Evolutionary conservation across 768 basidiomycete genomes (phyloP).

Genomic region (Suillus hirtellus): DNA sequence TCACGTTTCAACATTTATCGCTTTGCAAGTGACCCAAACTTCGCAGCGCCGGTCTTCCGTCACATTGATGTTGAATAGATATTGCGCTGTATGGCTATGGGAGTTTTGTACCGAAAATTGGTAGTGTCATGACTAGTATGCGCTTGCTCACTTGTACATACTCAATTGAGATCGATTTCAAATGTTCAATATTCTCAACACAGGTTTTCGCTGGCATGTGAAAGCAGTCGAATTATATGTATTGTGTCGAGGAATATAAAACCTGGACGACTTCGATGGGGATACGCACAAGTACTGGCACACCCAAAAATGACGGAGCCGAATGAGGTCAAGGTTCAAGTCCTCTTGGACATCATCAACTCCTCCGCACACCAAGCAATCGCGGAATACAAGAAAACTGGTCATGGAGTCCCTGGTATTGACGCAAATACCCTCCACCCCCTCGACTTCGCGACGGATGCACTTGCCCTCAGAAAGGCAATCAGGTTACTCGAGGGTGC

Average conservation of each 20-base stretch:
- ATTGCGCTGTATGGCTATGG: too few relatives aligned
- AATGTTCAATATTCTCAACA: too few relatives aligned
- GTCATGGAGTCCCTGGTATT: conserved; percentile 24
- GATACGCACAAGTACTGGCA: not conserved
- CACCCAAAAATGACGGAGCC: not conserved
- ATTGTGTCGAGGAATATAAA: not conserved
- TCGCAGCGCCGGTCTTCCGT: conserved; percentile 49
- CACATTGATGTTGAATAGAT: conserved; percentile 45
- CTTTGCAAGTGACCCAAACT: conserved; percentile 57
- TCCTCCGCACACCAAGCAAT: conserved; percentile 29
- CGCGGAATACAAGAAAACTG: conserved; percentile 27
- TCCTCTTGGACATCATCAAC: conserved; percentile 33
- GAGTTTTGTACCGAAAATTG: too few relatives aligned
- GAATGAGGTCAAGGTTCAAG: conserved; percentile 30
- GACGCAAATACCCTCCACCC: conserved; percentile 24
- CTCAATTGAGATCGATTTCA: too few relatives aligned
- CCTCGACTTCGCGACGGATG: conserved; percentile 22
- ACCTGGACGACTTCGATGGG: not conserved
- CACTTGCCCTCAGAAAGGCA: conserved; percentile 25
- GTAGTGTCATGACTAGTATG: too few relatives aligned
- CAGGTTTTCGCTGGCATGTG: too few relatives aligned
- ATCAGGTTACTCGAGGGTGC: conserved; percentile 28
- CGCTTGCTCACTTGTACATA: too few relatives aligned
- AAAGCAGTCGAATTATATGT: too few relatives aligned
- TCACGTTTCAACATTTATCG: conserved; percentile 54